Conservation (phyloP, 202 grass and related monocot species). For the Schoenoplectus tabernaemontani region DNA sequence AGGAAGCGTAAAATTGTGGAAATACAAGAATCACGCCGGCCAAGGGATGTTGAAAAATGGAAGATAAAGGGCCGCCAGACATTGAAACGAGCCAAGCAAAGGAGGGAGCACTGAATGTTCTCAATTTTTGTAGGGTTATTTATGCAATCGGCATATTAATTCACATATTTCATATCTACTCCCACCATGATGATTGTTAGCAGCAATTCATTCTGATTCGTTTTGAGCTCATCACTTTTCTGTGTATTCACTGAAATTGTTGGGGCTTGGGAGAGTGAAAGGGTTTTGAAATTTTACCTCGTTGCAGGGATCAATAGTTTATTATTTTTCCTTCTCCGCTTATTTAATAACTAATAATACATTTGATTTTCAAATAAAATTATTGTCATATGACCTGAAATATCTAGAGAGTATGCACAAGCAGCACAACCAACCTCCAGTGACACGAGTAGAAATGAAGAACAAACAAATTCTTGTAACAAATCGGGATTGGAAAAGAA, state of each 20-base stretch:
- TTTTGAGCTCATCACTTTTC: not conserved
- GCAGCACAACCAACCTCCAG: not conserved
- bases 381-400: not conserved
- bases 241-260: not conserved
- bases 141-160: not conserved
- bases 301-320: not conserved
- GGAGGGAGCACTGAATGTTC: slow-evolving; percentile 11
- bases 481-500: not conserved
- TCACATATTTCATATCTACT: not conserved
- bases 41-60: slow-evolving; percentile 33
- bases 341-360: not conserved
- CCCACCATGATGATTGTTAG: not conserved
- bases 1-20: slow-evolving; percentile 41
- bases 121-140: not conserved
- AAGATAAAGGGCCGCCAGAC: slow-evolving; percentile 57
- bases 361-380: not conserved
- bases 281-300: not conserved
- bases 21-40: slow-evolving; percentile 21
- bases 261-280: not conserved
- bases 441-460: not conserved
- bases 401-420: not conserved
- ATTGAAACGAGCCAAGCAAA: slow-evolving; percentile 59
- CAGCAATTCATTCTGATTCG: not conserved
- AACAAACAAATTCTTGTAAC: not conserved
- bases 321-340: no score